These are phyloP conservation scores for Ophiosphaerella herpotricha DNA, from an alignment of 2,329 filamentous ascomycete genomes.

Conservation along the genomic window DNA sequence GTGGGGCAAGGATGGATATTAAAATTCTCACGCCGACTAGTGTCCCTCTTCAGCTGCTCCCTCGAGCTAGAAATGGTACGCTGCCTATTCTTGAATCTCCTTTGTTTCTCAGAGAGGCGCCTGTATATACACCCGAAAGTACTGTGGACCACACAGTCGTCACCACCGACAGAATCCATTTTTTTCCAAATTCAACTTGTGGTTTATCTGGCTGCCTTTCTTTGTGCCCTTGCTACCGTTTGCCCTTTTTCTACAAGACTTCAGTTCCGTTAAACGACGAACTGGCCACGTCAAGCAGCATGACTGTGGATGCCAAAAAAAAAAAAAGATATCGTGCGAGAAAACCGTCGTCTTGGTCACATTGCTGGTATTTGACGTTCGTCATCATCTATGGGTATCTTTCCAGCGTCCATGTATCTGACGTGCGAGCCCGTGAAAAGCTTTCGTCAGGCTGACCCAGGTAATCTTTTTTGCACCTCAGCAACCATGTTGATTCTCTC, in stretches of 20 bases:
- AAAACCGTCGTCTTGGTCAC: neutral
- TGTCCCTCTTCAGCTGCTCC: neutral
- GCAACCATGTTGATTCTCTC: constrained; percentile 64
- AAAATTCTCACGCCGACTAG: constrained; percentile 6
- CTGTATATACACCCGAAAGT: constrained; percentile 4
- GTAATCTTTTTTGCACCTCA: constrained; percentile 63
- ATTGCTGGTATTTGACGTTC: neutral
- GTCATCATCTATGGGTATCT: constrained; percentile 22
- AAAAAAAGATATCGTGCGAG: neutral
- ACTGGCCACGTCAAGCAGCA: no score
- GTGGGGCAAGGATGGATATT: constrained; percentile 96
- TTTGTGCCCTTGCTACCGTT: no score
- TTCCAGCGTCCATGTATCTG: constrained; percentile 6
- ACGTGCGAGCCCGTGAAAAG: neutral
- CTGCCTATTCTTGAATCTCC: neutral
- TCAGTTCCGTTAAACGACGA: no score
- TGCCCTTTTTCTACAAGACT: no score
- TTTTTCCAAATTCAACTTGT: no score
- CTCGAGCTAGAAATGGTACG: neutral
- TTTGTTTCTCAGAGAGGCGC: constrained; percentile 11
- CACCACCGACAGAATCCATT: neutral
- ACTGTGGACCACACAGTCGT: neutral
- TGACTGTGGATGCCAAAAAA: no score
- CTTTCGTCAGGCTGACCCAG: constrained; percentile 21
- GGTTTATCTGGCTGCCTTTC: no score